A percentile compares a stretch with the other conserved stretches of the same genome.
phyloP scores from a whole-genome alignment of 768 basidiomycete genomes.

The Atractiella rhizophila region DNA sequence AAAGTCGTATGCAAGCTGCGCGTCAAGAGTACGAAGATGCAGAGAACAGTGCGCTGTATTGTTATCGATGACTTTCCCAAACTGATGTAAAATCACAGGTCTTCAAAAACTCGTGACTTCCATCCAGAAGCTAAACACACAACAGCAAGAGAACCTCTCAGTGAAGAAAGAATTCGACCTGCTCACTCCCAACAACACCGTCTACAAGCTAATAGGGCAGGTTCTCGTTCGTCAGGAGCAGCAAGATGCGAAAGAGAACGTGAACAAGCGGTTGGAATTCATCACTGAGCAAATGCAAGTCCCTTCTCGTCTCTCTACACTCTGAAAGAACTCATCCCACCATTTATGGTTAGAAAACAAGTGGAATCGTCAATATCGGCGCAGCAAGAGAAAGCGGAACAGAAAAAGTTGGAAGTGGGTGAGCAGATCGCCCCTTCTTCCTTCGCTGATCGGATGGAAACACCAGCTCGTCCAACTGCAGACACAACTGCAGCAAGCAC shows the following conservation, averaged over 20 bases:
- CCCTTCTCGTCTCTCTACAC: neutral
- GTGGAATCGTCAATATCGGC: slow-evolving; percentile 64
- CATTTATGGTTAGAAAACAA: slow-evolving; percentile 31
- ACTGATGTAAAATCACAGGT: no score
- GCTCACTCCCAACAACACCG: slow-evolving; percentile 46
- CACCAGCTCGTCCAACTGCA: slow-evolving; percentile 6
- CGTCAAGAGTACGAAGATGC: no score
- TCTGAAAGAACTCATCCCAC: slow-evolving; percentile 7
- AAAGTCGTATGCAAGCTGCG: no score
- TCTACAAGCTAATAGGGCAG: slow-evolving; percentile 79
- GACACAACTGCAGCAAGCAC: slow-evolving; percentile 6
- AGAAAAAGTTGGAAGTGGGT: slow-evolving; percentile 54
- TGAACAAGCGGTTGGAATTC: slow-evolving; percentile 70
- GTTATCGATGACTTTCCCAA: no score
- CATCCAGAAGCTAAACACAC: slow-evolving; percentile 59
- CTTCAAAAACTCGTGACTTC: slow-evolving; percentile 47
- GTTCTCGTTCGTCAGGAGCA: slow-evolving; percentile 75
- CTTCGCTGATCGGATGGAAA: neutral
- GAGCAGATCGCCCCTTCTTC: neutral
- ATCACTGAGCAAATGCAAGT: slow-evolving; percentile 66
- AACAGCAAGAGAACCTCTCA: slow-evolving; percentile 66
- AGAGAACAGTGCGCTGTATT: no score
- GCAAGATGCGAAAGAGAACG: slow-evolving; percentile 58
- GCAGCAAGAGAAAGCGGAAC: slow-evolving; percentile 44
- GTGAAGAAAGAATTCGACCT: slow-evolving; percentile 84